phyloP scores from a whole-genome alignment of 2,329 filamentous ascomycete genomes.

The Colletotrichum ledebouriae region DNA sequence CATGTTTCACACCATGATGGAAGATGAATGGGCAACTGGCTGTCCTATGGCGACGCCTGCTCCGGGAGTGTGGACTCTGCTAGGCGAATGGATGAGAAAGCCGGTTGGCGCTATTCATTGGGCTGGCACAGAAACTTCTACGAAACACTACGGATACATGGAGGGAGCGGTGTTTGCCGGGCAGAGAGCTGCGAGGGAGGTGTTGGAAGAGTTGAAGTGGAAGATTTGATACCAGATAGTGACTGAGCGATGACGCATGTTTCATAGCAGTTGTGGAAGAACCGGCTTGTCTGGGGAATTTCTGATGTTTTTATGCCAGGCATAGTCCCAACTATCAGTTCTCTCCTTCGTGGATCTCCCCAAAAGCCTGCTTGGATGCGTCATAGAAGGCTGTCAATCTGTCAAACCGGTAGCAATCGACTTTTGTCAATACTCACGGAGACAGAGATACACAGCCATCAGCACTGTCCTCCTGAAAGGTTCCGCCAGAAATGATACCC shows the following conservation, averaged over 20 bases:
- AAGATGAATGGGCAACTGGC: conserved; percentile 38
- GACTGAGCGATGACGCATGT: not conserved
- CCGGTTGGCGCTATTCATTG: conserved; percentile 37
- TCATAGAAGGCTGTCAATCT: too few relatives aligned
- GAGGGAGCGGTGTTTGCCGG: conserved; percentile 41
- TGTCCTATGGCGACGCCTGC: conserved; percentile 38
- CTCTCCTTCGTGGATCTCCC: too few relatives aligned
- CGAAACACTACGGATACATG: conserved; percentile 37
- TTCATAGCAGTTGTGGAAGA: too few relatives aligned
- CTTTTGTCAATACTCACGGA: not conserved
- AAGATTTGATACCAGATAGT: not conserved
- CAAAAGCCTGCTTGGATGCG: too few relatives aligned
- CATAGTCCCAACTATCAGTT: too few relatives aligned
- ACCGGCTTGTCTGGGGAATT: too few relatives aligned
- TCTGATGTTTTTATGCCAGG: too few relatives aligned
- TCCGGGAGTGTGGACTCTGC: conserved; percentile 41
- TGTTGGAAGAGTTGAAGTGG: conserved; percentile 36
- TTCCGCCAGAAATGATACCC: conserved; percentile 64
- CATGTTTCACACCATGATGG: conserved; percentile 41
- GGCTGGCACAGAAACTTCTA: conserved; percentile 40
- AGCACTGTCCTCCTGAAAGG: conserved; percentile 65
- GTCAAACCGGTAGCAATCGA: too few relatives aligned
- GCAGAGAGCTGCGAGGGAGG: conserved; percentile 33
- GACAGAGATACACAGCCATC: conserved; percentile 30
- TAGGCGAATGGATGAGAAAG: conserved; percentile 40